These are phyloP conservation scores for Francoa sonchifolia DNA, from an alignment of 441 rosid species.

Conservation along the genomic window DNA sequence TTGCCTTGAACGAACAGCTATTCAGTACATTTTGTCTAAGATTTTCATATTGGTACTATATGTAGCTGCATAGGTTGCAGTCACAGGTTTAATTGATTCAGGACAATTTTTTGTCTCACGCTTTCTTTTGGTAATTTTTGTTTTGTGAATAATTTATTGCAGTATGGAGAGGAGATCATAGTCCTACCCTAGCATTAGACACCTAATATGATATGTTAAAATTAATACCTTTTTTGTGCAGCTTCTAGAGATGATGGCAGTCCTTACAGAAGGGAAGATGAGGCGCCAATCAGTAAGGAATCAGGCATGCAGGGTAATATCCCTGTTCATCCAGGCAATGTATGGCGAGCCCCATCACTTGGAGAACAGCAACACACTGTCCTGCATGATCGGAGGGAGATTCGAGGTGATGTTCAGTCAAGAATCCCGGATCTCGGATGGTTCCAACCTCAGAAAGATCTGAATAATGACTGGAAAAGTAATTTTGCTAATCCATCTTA, in stretches of 20 bases:
- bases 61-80: background rate
- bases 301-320: constrained; percentile 29
- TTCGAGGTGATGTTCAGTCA: constrained; percentile 31
- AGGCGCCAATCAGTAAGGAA: constrained; percentile 30
- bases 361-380: constrained; percentile 34
- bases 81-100: too few relatives aligned
- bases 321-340: constrained; percentile 27
- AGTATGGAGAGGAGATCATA: too few relatives aligned
- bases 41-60: too few relatives aligned
- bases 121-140: too few relatives aligned
- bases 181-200: too few relatives aligned
- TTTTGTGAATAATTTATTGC: too few relatives aligned
- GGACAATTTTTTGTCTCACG: too few relatives aligned
- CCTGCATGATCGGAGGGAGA: constrained; percentile 42
- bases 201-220: too few relatives aligned
- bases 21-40: too few relatives aligned
- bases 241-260: constrained; percentile 37
- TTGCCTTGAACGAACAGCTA: too few relatives aligned
- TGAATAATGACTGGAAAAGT: constrained; percentile 30
- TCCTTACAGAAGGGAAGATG: constrained; percentile 37
- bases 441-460: constrained; percentile 37
- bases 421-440: constrained; percentile 38
- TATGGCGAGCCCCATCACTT: constrained; percentile 43
- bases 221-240: constrained; percentile 24
- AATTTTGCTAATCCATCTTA: constrained; percentile 29